Evolutionary conservation across 225 moss, liverwort and hornwort species (phyloP).

Genomic region (Ulota crispa): DNA sequence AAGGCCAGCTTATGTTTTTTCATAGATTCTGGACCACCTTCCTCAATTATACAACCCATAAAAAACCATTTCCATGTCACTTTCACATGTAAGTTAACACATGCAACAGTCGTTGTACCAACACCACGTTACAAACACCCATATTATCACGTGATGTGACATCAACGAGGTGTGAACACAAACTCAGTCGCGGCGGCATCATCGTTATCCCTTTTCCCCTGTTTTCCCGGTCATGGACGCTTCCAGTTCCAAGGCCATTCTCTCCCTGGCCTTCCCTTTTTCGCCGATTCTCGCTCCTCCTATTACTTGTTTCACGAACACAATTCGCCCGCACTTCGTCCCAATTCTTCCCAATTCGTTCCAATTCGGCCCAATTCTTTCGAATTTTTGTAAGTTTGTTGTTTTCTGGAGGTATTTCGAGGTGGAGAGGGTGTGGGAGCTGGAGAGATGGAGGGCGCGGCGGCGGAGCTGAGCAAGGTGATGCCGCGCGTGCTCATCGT

Average conservation of each 20-base stretch:
- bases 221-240: neutral
- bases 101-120: no score
- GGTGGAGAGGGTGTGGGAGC: neutral
- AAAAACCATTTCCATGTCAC: no score
- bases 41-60: no score
- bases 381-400: neutral
- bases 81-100: no score
- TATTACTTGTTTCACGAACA: neutral
- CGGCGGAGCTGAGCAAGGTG: slow-evolving; percentile 65
- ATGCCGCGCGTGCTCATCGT: slow-evolving; percentile 93
- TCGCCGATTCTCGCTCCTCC: neutral
- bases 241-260: neutral
- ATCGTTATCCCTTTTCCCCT: slow-evolving; percentile 22
- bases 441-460: slow-evolving; percentile 35
- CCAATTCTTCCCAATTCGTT: neutral
- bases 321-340: neutral
- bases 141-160: neutral
- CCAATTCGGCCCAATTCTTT: neutral
- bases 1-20: no score
- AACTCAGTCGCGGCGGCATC: slow-evolving; percentile 5
- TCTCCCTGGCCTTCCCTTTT: neutral
- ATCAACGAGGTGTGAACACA: neutral
- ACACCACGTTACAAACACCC: neutral
- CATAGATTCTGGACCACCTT: no score
- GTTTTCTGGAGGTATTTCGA: neutral